Evolutionary conservation across 225 moss, liverwort and hornwort species (phyloP).

Genomic region (Pseudoscleropodium purum): DNA sequence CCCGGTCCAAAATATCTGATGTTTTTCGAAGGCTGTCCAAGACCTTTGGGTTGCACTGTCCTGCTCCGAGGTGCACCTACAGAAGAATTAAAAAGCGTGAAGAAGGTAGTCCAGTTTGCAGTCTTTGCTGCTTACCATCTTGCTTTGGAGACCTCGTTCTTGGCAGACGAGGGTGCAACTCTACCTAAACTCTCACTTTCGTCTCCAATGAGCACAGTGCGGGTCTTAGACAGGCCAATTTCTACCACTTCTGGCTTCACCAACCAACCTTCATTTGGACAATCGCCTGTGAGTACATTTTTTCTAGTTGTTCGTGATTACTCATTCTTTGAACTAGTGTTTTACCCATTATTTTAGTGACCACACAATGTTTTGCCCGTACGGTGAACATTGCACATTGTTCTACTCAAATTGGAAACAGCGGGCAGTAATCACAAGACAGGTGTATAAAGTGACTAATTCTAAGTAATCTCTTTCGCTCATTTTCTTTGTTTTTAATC

Average conservation of each 20-base stretch:
- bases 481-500: not conserved
- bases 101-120: constrained; percentile 78
- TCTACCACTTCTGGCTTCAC: constrained; percentile 26
- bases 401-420: not conserved
- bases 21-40: constrained; percentile 93
- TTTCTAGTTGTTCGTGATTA: not conserved
- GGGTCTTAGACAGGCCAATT: constrained; percentile 27
- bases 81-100: constrained; percentile 77
- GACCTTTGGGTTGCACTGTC: constrained; percentile 90
- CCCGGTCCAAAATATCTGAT: constrained; percentile 61
- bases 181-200: constrained; percentile 49
- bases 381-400: not conserved
- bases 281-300: constrained; percentile 7
- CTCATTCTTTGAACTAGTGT: not conserved
- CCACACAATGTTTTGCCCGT: not conserved
- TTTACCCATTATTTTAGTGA: not conserved
- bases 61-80: constrained; percentile 72
- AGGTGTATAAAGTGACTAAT: not conserved
- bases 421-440: not conserved
- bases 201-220: constrained; percentile 36
- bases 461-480: not conserved
- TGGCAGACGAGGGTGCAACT: constrained; percentile 91
- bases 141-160: constrained; percentile 90
- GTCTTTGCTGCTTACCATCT: constrained; percentile 94
- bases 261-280: constrained; percentile 12